These are phyloP conservation scores for Gilbertella persicaria DNA, from an alignment of 371 early-diverging fungal genomes.

Conservation along the genomic window DNA sequence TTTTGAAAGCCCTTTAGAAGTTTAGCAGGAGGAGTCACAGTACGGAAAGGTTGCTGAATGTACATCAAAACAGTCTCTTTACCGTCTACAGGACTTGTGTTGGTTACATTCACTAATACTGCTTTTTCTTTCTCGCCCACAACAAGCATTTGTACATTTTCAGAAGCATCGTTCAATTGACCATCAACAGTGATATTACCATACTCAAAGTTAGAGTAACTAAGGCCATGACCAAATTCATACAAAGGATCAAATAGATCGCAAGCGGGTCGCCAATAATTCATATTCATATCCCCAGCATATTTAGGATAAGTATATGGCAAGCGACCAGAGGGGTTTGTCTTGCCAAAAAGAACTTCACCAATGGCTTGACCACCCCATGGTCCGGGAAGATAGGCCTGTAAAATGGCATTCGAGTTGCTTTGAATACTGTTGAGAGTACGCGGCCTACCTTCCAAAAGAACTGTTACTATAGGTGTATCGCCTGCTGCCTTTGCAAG, in stretches of 20 bases:
- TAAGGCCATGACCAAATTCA: constrained; percentile 65
- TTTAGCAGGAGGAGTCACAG: constrained; percentile 36
- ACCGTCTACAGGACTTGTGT: constrained; percentile 49
- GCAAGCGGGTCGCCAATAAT: constrained; percentile 34
- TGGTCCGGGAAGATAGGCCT: constrained; percentile 61
- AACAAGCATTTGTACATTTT: constrained; percentile 3
- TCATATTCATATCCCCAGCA: constrained; percentile 34
- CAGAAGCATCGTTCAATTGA: neutral
- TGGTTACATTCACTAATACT: constrained; percentile 48
- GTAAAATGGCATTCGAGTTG: constrained; percentile 48
- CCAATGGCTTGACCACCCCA: constrained; percentile 63
- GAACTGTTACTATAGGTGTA: constrained; percentile 49
- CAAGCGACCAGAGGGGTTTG: constrained; percentile 54
- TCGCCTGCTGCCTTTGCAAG: constrained; percentile 16
- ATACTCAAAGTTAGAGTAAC: constrained; percentile 59
- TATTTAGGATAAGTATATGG: constrained; percentile 62
- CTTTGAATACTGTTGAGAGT: constrained; percentile 44
- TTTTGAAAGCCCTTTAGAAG: constrained; percentile 59
- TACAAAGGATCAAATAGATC: constrained; percentile 53
- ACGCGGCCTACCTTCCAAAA: constrained; percentile 65
- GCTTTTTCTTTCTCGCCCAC: constrained; percentile 24
- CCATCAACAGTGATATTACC: constrained; percentile 25
- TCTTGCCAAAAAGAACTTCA: constrained; percentile 52
- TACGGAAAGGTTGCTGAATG: constrained; percentile 58
- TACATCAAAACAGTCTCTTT: constrained; percentile 65